A percentile compares a stretch with the other conserved stretches of the same genome.
phyloP scores from a whole-genome alignment of 1,139 yeast species.

The Candida sp. region DNA sequence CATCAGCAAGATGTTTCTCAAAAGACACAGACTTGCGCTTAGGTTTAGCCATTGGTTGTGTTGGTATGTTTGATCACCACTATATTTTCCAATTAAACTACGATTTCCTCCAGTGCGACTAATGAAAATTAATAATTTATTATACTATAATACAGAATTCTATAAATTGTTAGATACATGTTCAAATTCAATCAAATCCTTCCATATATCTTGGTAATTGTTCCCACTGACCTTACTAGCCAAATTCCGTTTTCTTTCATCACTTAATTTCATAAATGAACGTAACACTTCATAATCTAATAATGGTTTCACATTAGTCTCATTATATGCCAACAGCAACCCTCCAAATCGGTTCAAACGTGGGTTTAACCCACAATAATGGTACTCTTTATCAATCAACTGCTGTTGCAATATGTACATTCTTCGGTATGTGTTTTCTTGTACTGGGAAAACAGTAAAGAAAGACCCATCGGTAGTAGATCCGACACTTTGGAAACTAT shows the following conservation, averaged over 20 bases:
- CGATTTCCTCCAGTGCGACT: too few relatives aligned
- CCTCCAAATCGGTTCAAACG: slow-evolving; percentile 61
- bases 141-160: not conserved
- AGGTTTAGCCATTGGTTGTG: slow-evolving; percentile 2
- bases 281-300: slow-evolving; percentile 59
- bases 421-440: slow-evolving; percentile 74
- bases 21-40: slow-evolving; percentile 4
- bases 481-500: slow-evolving; percentile 59
- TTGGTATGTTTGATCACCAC: not conserved
- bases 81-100: too few relatives aligned
- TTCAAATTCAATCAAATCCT: slow-evolving; percentile 58
- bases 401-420: slow-evolving; percentile 88
- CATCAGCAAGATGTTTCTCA: not conserved
- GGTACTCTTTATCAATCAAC: slow-evolving; percentile 70
- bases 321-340: slow-evolving; percentile 30
- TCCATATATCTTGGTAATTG: slow-evolving; percentile 58
- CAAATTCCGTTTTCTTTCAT: slow-evolving; percentile 51
- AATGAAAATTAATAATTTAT: too few relatives aligned
- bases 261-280: slow-evolving; percentile 51
- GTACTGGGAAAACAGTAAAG: slow-evolving; percentile 69
- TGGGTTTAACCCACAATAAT: slow-evolving; percentile 81
- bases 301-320: slow-evolving; percentile 48
- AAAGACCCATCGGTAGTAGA: slow-evolving; percentile 79
- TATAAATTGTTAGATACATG: slow-evolving; percentile 29
- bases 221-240: slow-evolving; percentile 57